Evolutionary conservation across 495 filamentous ascomycete species (phyloP).

Genomic region (Alectoria sarmentosa): DNA sequence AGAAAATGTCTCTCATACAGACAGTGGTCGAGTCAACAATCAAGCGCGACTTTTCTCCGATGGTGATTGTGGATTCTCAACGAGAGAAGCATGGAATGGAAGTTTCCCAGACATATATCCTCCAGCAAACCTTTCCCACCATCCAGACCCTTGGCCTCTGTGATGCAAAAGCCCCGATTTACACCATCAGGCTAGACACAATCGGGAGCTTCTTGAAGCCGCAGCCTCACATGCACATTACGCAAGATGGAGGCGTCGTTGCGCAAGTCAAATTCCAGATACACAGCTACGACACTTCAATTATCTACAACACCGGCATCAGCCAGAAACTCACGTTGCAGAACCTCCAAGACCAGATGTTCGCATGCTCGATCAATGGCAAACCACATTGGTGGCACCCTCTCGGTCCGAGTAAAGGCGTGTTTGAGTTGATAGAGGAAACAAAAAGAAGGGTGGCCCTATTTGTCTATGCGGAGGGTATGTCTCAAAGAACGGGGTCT

Average conservation of each 20-base stretch:
- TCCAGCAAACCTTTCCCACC: conserved; percentile 69
- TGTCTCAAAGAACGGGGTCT: background rate
- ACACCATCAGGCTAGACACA: conserved; percentile 36
- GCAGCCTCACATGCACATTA: conserved; percentile 19
- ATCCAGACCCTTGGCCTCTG: conserved; percentile 41
- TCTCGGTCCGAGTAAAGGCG: conserved; percentile 74
- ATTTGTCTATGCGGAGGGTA: conserved; percentile 32
- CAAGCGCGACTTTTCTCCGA: conserved; percentile 8
- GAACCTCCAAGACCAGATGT: conserved; percentile 51
- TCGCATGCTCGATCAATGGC: conserved; percentile 30
- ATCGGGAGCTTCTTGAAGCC: conserved; percentile 30
- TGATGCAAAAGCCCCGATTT: conserved; percentile 24
- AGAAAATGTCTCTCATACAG: background rate
- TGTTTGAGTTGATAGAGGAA: conserved; percentile 64
- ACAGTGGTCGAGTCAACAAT: background rate
- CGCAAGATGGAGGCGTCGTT: background rate
- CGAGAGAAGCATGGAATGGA: background rate
- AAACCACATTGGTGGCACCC: conserved; percentile 80
- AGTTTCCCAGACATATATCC: conserved; percentile 39
- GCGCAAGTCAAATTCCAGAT: conserved; percentile 67
- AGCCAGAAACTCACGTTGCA: conserved; percentile 24
- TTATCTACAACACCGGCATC: conserved; percentile 54
- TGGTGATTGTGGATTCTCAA: background rate
- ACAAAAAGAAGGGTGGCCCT: conserved; percentile 57
- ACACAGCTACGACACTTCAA: conserved; percentile 74